These are phyloP conservation scores for Adansonia madagascariensis DNA, from an alignment of 441 rosid species.

Conservation along the genomic window DNA sequence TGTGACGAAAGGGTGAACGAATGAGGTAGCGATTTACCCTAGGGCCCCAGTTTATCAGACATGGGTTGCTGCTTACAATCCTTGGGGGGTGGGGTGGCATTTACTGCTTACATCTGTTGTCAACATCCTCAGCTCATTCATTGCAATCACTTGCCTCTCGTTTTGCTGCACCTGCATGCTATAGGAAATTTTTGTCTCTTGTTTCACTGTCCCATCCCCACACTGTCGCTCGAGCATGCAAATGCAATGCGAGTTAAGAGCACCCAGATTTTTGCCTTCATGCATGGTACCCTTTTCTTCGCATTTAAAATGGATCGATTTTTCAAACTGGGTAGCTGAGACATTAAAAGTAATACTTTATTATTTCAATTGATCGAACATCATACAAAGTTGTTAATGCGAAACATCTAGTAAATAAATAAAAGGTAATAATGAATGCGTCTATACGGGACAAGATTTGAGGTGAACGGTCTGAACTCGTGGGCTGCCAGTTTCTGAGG, in stretches of 20 bases:
- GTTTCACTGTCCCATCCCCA: neutral
- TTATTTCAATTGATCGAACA: neutral
- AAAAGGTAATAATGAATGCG: neutral
- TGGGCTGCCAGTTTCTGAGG: neutral
- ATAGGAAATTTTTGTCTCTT: neutral
- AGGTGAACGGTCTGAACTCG: neutral
- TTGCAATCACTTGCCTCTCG: neutral
- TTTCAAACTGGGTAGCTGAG: neutral
- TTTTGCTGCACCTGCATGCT: neutral
- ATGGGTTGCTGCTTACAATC: neutral
- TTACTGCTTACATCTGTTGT: neutral
- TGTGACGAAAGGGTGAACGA: neutral
- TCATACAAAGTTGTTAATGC: neutral
- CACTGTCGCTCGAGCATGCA: neutral
- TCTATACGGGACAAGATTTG: neutral
- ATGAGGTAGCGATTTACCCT: neutral
- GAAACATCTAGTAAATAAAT: neutral
- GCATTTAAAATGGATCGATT: neutral
- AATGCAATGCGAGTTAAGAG: neutral
- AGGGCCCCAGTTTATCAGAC: neutral
- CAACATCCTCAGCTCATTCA: conserved; percentile 26
- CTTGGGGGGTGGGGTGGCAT: neutral
- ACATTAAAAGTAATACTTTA: neutral
- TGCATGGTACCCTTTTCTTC: neutral
- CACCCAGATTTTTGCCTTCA: neutral